Evolutionary conservation across 306 rosid genomes (phyloP), one percentile per base, ranked within the genome.

Genomic region (Fagus sylvatica): DNA sequence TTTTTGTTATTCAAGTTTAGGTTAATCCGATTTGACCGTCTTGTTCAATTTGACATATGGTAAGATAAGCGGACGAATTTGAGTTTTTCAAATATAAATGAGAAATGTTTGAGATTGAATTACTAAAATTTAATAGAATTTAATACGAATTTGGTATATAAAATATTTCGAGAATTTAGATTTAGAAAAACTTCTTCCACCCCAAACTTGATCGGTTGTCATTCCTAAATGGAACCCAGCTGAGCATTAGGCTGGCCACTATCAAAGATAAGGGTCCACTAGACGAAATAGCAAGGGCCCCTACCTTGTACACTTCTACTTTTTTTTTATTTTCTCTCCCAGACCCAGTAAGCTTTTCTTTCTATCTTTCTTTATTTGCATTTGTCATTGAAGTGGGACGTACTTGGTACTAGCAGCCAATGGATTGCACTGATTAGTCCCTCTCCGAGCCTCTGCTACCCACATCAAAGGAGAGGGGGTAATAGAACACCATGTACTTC

Each of bases 341-440:
- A 22, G 28, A 22, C 51, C 51, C 51, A 0, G 51, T 46, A 2
- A 10, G 15, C 51, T 46, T 46, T 5, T 53, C 40, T 34, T 17
- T 19, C 19, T 55, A 43, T 37, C 3, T 74, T 73, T 37, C 74
- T 77, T 74, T 82, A 72, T 62, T 67, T 76, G 75, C 71, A 75
- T 74, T 17, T 74, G 76, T 79, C 53, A 74, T 84, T 71, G 87
- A 85, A 70, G 84, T 60, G 71, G 78, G 46, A 69, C 19, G 87
- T 83, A 81, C 79, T 51, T 75, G 81, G 89, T 85, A 77, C 87
- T 77, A 75, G 64, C 83, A 81, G 85, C 91, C 87, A 87, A 82
- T 89, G 85, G 83, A 78, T 84, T 80, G 75, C 80, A 80, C 73
- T 41, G 86, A 82, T 61, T 81, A 69, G 89, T 86, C 91, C 83